These are phyloP conservation scores for Brassica hybrid DNA, from an alignment of 441 rosid genomes.

Conservation along the genomic window DNA sequence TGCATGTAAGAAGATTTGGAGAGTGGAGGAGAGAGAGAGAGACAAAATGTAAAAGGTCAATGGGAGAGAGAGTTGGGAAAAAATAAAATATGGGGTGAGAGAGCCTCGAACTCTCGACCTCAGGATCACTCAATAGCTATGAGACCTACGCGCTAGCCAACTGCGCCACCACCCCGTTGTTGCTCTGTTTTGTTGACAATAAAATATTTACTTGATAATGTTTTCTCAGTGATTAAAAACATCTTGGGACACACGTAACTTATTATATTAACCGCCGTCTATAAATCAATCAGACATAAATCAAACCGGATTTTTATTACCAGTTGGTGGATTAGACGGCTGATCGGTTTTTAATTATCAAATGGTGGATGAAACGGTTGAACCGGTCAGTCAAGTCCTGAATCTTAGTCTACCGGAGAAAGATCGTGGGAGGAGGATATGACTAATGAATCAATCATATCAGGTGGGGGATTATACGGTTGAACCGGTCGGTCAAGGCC, in stretches of 20 bases:
- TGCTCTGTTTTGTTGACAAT: too few species aligned
- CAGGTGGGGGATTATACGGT: not conserved
- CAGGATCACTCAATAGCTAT: constrained; percentile 84
- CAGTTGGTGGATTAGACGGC: not conserved
- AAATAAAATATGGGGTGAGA: constrained; percentile 64
- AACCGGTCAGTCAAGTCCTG: constrained; percentile 15
- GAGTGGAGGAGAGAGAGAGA: too few species aligned
- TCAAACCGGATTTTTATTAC: not conserved
- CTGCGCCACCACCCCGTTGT: constrained; percentile 97
- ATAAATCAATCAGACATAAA: not conserved
- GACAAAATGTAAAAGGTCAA: too few species aligned
- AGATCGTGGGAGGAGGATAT: too few species aligned
- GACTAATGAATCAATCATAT: not conserved
- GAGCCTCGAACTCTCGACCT: constrained; percentile 97
- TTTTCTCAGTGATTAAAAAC: too few species aligned
- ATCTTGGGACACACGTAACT: constrained; percentile 4
- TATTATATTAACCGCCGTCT: not conserved
- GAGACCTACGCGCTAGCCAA: constrained; percentile 99
- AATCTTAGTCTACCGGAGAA: too few species aligned
- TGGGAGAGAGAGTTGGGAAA: too few species aligned
- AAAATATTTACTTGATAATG: too few species aligned
- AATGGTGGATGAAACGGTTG: not conserved
- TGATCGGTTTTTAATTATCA: not conserved
- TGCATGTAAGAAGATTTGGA: too few species aligned
- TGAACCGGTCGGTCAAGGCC: constrained; percentile 20